Conservation (phyloP, 176 grass and related monocot species). For the Hordeum marinum region DNA sequence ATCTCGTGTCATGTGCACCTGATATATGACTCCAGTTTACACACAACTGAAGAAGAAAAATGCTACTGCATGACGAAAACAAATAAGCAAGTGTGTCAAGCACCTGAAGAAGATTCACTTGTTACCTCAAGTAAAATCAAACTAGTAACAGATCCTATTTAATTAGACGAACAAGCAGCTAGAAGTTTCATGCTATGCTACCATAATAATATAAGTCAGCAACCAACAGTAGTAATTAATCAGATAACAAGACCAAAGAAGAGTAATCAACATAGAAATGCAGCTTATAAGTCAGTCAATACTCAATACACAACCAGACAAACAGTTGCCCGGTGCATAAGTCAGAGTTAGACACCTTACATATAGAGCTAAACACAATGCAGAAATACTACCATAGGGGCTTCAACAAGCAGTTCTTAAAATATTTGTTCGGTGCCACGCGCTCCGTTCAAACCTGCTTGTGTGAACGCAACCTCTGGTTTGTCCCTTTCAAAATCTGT, state of each 20-base stretch:
- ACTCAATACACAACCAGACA: too few relatives aligned
- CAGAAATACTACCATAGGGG: not conserved
- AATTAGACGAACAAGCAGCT: not conserved
- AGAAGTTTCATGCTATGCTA: too few relatives aligned
- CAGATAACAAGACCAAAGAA: not conserved
- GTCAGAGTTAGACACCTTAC: not conserved
- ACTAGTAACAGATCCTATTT: not conserved
- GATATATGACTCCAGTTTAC: too few relatives aligned
- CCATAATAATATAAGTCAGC: not conserved
- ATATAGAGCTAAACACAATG: not conserved
- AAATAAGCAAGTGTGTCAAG: not conserved
- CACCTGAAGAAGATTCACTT: not conserved
- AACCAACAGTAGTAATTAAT: not conserved
- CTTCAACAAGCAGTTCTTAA: not conserved
- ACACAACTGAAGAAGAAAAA: not conserved
- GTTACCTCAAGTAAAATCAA: not conserved
- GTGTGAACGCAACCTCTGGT: too few relatives aligned
- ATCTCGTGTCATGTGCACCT: too few relatives aligned
- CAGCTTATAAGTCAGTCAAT: too few relatives aligned
- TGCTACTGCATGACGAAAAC: not conserved
- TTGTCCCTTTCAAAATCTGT: too few relatives aligned
- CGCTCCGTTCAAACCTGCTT: too few relatives aligned
- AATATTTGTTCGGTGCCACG: not conserved
- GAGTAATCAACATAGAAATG: not conserved
- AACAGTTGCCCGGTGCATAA: too few relatives aligned